These are phyloP conservation scores for Tetrastigma voinierianum DNA, from an alignment of 164 flowering plant species.

Conservation along the genomic window DNA sequence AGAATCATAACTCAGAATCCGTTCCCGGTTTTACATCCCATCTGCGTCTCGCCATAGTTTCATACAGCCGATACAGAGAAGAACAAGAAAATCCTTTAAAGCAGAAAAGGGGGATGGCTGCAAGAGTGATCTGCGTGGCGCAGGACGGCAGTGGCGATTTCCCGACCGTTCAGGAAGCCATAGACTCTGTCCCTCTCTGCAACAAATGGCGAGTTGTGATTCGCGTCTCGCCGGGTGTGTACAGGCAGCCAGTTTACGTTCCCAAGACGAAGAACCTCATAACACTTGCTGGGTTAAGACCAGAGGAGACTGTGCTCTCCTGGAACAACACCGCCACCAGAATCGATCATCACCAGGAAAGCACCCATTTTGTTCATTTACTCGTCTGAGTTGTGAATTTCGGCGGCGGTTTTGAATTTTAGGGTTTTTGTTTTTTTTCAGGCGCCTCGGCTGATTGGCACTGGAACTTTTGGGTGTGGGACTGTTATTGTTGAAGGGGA, in stretches of 20 bases:
- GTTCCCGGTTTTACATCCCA: too few species aligned
- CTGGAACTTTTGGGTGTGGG: conserved; percentile 95
- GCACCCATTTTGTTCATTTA: neutral
- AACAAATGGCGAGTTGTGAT: conserved; percentile 69
- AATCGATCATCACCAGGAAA: conserved; percentile 88
- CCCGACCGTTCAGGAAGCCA: conserved; percentile 79
- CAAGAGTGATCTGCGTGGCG: conserved; percentile 52
- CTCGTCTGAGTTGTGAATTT: conserved; percentile 5
- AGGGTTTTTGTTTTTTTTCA: conserved; percentile 15
- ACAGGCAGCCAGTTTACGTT: conserved; percentile 79
- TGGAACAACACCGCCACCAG: conserved; percentile 90
- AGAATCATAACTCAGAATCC: too few species aligned
- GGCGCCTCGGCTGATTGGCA: conserved; percentile 77
- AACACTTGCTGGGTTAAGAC: conserved; percentile 66
- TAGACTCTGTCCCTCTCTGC: conserved; percentile 71
- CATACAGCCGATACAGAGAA: neutral
- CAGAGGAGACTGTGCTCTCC: conserved; percentile 68
- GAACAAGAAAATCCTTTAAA: neutral
- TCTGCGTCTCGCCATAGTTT: too few species aligned
- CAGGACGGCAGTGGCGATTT: conserved; percentile 70
- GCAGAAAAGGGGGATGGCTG: conserved; percentile 25
- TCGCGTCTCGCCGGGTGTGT: conserved; percentile 72
- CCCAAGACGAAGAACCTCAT: conserved; percentile 92
- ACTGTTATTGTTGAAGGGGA: conserved; percentile 85
- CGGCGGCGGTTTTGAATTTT: neutral